Evolutionary conservation across 2,329 filamentous ascomycete genomes (phyloP).

Genomic region (Chaetomium sp.): DNA sequence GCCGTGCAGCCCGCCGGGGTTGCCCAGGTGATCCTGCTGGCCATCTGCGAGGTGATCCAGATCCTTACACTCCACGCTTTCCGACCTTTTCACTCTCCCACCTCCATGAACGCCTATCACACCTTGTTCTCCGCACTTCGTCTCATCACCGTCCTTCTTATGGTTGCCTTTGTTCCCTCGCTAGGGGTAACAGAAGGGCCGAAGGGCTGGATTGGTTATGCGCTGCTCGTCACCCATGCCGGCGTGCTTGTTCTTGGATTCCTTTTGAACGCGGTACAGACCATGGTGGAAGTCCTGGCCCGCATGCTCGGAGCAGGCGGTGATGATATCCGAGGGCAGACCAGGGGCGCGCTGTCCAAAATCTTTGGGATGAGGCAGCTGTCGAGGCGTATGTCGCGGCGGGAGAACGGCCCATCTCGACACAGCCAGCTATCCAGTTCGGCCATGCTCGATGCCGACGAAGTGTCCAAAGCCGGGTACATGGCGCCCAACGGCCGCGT

Average conservation of each 20-base stretch:
- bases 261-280: slow-evolving; percentile 85
- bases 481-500: slow-evolving; percentile 47
- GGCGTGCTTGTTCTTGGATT: slow-evolving; percentile 85
- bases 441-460: slow-evolving; percentile 68
- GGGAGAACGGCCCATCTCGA: slow-evolving; percentile 54
- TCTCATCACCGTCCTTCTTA: slow-evolving; percentile 67
- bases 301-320: slow-evolving; percentile 76
- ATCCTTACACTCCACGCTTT: slow-evolving; percentile 84
- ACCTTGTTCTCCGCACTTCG: slow-evolving; percentile 74
- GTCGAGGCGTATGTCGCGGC: slow-evolving; percentile 62
- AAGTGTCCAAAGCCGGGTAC: slow-evolving; percentile 57
- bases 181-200: slow-evolving; percentile 70
- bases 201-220: slow-evolving; percentile 93
- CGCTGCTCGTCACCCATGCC: slow-evolving; percentile 79
- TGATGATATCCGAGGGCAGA: slow-evolving; percentile 61
- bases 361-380: slow-evolving; percentile 89
- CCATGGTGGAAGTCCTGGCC: slow-evolving; percentile 80
- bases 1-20: slow-evolving; percentile 90
- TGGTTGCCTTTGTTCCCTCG: slow-evolving; percentile 77
- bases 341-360: slow-evolving; percentile 77
- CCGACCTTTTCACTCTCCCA: slow-evolving; percentile 80
- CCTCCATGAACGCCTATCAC: slow-evolving; percentile 96
- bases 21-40: slow-evolving; percentile 83
- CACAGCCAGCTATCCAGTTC: slow-evolving; percentile 78
- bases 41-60: slow-evolving; percentile 88